Percentiles rank a stretch among this genome's conserved stretches.
Evolutionary conservation across 345 rosid species (phyloP).

Genomic region (Hevea brasiliensis): DNA sequence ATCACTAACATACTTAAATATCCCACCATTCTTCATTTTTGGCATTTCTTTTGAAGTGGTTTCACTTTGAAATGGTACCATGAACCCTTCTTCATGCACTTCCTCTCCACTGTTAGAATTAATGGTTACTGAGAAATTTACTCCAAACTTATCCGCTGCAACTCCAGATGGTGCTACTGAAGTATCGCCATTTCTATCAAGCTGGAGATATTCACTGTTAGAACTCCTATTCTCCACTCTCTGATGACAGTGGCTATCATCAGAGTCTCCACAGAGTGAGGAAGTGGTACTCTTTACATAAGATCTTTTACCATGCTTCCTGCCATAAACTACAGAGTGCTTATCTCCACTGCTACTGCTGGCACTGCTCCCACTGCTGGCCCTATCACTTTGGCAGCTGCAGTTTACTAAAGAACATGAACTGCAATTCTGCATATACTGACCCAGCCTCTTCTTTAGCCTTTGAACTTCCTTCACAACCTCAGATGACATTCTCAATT

Average conservation of each 20-base stretch:
- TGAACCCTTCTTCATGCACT: conserved; percentile 25
- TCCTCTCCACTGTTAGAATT: conserved; percentile 18
- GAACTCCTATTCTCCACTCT: conserved; percentile 28
- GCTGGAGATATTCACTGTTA: conserved; percentile 14
- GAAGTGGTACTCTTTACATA: conserved; percentile 35
- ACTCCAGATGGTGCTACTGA: conserved; percentile 17
- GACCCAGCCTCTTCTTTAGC: conserved; percentile 73
- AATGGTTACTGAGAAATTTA: conserved; percentile 17
- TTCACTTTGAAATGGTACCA: conserved; percentile 26
- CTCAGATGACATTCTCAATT: conserved; percentile 74
- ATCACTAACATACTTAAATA: conserved; percentile 64
- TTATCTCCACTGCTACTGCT: conserved; percentile 70
- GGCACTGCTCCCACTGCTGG: conserved; percentile 90
- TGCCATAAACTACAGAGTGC: conserved; percentile 37
- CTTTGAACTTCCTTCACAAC: conserved; percentile 85
- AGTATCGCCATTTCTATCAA: conserved; percentile 27
- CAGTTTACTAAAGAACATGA: conserved; percentile 88
- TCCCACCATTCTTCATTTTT: conserved; percentile 63
- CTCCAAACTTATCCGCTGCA: conserved; percentile 13
- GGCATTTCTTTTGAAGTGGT: conserved; percentile 31
- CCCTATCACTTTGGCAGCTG: conserved; percentile 91
- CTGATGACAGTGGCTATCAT: conserved; percentile 29
- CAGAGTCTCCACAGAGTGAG: conserved; percentile 32
- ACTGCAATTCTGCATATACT: conserved; percentile 57
- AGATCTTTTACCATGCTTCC: conserved; percentile 61